A percentile compares a stretch with the other conserved stretches of the same genome.
These are phyloP conservation scores for Aureobasidium sp. DNA, from an alignment of 2,329 filamentous ascomycete species.

Conservation along the genomic window DNA sequence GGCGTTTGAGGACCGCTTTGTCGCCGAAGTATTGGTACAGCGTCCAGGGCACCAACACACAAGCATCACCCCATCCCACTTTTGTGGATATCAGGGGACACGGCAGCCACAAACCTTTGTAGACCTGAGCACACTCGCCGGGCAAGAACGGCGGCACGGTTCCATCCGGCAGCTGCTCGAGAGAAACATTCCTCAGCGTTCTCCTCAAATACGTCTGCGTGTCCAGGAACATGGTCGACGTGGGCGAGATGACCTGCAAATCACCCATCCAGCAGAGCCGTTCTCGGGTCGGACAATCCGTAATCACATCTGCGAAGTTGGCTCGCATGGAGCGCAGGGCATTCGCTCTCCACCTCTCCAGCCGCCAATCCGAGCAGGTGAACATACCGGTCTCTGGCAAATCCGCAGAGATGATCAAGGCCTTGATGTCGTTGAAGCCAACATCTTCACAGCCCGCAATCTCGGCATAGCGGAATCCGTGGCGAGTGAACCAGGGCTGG, in stretches of 20 bases:
- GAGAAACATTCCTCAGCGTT: background rate
- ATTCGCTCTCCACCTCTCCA: slow-evolving; percentile 4
- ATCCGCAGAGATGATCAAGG: background rate
- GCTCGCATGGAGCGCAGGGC: slow-evolving; percentile 3
- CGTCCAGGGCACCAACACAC: slow-evolving; percentile 6
- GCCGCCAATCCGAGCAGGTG: slow-evolving; percentile 7
- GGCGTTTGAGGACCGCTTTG: background rate
- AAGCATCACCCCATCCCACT: slow-evolving; percentile 8
- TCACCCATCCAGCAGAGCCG: slow-evolving; percentile 7
- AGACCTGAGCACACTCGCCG: slow-evolving; percentile 6
- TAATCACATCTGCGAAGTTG: slow-evolving; percentile 5
- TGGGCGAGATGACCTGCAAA: slow-evolving; percentile 4
- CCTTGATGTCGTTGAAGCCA: slow-evolving; percentile 4
- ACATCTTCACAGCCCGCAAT: background rate
- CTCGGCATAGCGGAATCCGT: slow-evolving; percentile 4
- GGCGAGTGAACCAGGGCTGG: slow-evolving; percentile 6
- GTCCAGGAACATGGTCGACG: slow-evolving; percentile 5
- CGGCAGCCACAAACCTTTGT: slow-evolving; percentile 1
- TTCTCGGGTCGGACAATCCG: slow-evolving; percentile 5
- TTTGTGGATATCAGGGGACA: background rate
- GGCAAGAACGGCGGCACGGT: slow-evolving; percentile 3
- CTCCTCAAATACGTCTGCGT: slow-evolving; percentile 1
- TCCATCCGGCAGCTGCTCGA: slow-evolving; percentile 5
- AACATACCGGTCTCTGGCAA: background rate
- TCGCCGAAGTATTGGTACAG: slow-evolving; percentile 8